Percentiles rank a stretch among this genome's conserved stretches.
Conservation (phyloP, 257 asterid genomes). For the Solanum dulcamara region DNA sequence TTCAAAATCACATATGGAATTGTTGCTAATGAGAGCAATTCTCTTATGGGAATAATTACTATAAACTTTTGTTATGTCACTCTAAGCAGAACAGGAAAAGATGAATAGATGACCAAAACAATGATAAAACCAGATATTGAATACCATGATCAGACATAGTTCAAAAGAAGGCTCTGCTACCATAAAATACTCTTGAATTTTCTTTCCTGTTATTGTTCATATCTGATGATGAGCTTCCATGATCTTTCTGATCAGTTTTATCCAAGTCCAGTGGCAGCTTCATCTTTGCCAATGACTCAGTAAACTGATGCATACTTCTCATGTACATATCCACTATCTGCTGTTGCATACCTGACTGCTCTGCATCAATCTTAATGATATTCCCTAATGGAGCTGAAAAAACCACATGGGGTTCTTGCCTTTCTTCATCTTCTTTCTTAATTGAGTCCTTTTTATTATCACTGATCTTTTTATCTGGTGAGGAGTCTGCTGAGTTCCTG, state of each 20-base stretch:
- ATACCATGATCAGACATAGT: not conserved
- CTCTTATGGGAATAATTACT: not conserved
- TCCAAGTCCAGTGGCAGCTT: slow-evolving; percentile 57
- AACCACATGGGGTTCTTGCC: slow-evolving; percentile 1
- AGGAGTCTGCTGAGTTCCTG: slow-evolving; percentile 28
- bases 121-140: not conserved
- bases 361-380: slow-evolving; percentile 24
- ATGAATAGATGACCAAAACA: not conserved
- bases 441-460: not conserved
- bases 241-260: slow-evolving; percentile 7
- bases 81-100: not conserved
- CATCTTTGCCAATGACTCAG: slow-evolving; percentile 62
- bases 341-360: slow-evolving; percentile 52
- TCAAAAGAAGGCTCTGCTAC: slow-evolving; percentile 75
- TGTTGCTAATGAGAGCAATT: not conserved
- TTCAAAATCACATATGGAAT: not conserved
- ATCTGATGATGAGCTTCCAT: slow-evolving; percentile 10
- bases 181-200: slow-evolving; percentile 59
- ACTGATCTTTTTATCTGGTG: not conserved
- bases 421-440: slow-evolving; percentile 8
- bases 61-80: not conserved
- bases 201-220: slow-evolving; percentile 33
- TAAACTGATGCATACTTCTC: slow-evolving; percentile 78
- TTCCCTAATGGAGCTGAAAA: slow-evolving; percentile 20
- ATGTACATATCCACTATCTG: slow-evolving; percentile 68